Base-by-base conservation (phyloP, 2,329 filamentous ascomycete genomes). In the Helotiales sp. region DNA sequence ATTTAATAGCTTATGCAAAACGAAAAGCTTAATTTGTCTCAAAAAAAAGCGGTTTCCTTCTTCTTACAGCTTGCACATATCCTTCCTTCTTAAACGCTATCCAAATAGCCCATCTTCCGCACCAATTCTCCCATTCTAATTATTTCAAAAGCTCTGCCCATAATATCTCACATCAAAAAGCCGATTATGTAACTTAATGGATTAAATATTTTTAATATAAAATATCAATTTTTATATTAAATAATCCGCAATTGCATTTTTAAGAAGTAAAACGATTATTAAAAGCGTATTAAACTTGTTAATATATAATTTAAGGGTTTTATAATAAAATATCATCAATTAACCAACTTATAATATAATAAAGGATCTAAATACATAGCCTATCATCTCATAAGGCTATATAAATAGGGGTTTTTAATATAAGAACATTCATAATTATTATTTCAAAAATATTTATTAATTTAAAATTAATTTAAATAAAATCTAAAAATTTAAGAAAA, bases 371-470 rank as follows among this genome's bases (percentile, higher is more conserved):
- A 22, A 65, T n/a, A n/a, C n/a, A n/a, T n/a, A n/a, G n/a, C n/a
- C n/a, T n/a, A n/a, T n/a, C n/a, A n/a, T n/a, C n/a, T 22, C 65
- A 65, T 20, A 50, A 52, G 24, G 47, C 17, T 13, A 50, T 50
- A 50, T 50, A 26, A 22, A 22, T 50, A 50, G 17, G 17, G 20
- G 47, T 50, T 22, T 50, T 50, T 7, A 13, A 13, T 26, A 13
- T 50, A 50, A 26, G 17, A 26, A 50, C 17, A 22, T 50, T 22
- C 13, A 50, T 50, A 22, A 22, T 50, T 22, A 68, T 83, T 13
- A 40, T 40, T 40, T 40, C 17, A 13, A 40, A 40, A 13, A 40
- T 40, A 40, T 40, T 40, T 15, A 15, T 13, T 40, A 40, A 40
- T 40, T 40, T n/a, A n/a, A n/a, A n/a, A n/a, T n/a, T n/a, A n/a